Evolutionary conservation across 495 filamentous ascomycete genomes (phyloP), one percentile per base, ranked within the genome.

Genomic region (Hypoxylon subgilvum): DNA sequence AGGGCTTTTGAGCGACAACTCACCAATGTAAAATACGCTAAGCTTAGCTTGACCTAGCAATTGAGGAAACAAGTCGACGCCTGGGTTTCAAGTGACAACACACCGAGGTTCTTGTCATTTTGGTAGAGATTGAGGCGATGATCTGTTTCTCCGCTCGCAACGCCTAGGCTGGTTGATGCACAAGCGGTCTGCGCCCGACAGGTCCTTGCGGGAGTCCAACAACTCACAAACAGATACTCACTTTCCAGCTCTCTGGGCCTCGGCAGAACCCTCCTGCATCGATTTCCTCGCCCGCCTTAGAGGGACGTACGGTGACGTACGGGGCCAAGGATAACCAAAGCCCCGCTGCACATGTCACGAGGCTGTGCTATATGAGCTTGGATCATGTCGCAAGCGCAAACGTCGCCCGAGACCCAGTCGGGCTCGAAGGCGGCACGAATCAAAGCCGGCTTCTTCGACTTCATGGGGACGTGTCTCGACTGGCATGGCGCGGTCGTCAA

Each of bases 401-500:
- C 34, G 38, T 51, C 18, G 36, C 21, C 44, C 17, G n/a, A 18
- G 46, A 2, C 41, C 47, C 42, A 38, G 45, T 41, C 30, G 44
- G 44, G 25, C 25, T 19, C 32, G n/a, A 25, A 30, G 35, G 14
- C 18, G 47, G 43, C 22, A 21, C 28, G n/a, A 19, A 67, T 74
- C 51, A 75, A 74, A 51, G 74, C 75, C n/a, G 54, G 77, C 25
- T 61, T 77, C 50, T 78, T 78, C 61, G 76, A 80, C 59, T 72
- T 78, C 42, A 77, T 76, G 74, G 76, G 76, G 17, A 80, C 76
- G 9, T 76, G 74, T 41, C 69, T 72, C 12, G 70, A 80, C 59
- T 79, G 72, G 76, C 70, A 76, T 28, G 66, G 67, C 19, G 62
- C 63, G 19, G 69, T 72, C 12, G 45, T 72, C 34, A 19, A 56